Conservation (phyloP, 1,284 basidiomycete species). For the Thecaphora frezii region DNA sequence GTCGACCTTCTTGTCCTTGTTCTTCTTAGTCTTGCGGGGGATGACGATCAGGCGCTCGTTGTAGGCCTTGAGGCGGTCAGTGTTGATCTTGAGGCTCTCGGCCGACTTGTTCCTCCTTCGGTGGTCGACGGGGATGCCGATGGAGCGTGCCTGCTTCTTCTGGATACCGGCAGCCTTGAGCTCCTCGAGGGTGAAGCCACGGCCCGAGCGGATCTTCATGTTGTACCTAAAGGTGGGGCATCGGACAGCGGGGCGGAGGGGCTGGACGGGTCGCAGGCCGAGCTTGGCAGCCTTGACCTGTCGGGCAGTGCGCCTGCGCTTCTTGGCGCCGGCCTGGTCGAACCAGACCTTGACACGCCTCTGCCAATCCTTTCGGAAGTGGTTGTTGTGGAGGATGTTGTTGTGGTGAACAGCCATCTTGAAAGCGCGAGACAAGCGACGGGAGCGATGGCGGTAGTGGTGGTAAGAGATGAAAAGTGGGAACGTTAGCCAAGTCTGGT, state of each 20-base stretch:
- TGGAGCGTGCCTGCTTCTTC: constrained; percentile 86
- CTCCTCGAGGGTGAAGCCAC: constrained; percentile 93
- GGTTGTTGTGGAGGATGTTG: constrained; percentile 67
- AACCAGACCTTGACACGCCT: constrained; percentile 94
- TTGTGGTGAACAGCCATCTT: constrained; percentile 59
- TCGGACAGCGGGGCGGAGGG: constrained; percentile 95
- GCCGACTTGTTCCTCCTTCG: constrained; percentile 94
- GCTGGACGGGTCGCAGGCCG: constrained; percentile 86
- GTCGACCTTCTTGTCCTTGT: constrained; percentile 80
- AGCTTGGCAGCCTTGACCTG: constrained; percentile 86
- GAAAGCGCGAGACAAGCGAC: neutral
- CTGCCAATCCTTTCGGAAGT: constrained; percentile 87
- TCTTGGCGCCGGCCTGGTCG: constrained; percentile 97
- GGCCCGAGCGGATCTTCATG: constrained; percentile 93
- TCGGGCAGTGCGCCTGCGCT: constrained; percentile 89
- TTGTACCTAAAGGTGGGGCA: constrained; percentile 98
- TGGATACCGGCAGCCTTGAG: constrained; percentile 95
- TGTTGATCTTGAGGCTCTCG: constrained; percentile 94
- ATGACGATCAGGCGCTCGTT: constrained; percentile 78
- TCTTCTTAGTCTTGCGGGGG: constrained; percentile 75
- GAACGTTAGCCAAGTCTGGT: neutral
- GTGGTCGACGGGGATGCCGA: constrained; percentile 97
- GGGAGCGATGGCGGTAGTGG: neutral
- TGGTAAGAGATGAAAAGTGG: neutral
- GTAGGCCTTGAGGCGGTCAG: constrained; percentile 93